Evolutionary conservation across 495 filamentous ascomycete species (phyloP), one percentile per base, ranked within the genome.

Genomic region (Tuber magnatum): DNA sequence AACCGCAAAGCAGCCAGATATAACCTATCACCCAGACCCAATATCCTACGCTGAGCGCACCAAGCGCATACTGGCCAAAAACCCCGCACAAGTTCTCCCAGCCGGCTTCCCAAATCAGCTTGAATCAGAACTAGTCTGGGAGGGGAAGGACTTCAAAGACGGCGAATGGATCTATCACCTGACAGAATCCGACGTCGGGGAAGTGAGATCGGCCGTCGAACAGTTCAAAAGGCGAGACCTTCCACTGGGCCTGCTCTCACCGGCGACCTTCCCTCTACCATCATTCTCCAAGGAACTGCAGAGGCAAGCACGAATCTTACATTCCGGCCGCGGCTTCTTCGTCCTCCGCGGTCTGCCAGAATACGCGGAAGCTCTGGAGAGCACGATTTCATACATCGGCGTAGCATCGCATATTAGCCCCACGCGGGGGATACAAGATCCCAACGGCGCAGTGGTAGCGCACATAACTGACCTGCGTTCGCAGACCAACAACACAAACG

Each of bases 351-450:
- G 88, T 39, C 75, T 90, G 35, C 81, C 88, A 10, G 79, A 83
- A 8, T 82, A 85, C 0, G 86, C 86, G 77, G 80, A 83, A 18
- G 83, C 84, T 40, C 87, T 88, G 74, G 88, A 90, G 76, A 83
- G 87, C 70, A 85, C 85, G 24, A 84, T 89, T 46, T 77, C 87
- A 43, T 88, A 87, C 76, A 82, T 87, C 22, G 88, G 88, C 35
- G 82, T 90, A 70, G 85, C 88, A 71, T 84, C 85, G n/a, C 86
- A 89, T 80, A 85, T 90, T 51, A 88, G 86, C 14, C 85, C 87
- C 43, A 83, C 86, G 71, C 85, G 86, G 40, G 88, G 87, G 20
- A 84, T 85, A 73, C 88, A 90, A 83, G 88, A 89, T 76, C 39
- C 56, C 39, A 73, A 69, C 24, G 76, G 76, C 10, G 76, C 71